Conservation (phyloP, 768 basidiomycete genomes). For the Jaapia argillacea region DNA sequence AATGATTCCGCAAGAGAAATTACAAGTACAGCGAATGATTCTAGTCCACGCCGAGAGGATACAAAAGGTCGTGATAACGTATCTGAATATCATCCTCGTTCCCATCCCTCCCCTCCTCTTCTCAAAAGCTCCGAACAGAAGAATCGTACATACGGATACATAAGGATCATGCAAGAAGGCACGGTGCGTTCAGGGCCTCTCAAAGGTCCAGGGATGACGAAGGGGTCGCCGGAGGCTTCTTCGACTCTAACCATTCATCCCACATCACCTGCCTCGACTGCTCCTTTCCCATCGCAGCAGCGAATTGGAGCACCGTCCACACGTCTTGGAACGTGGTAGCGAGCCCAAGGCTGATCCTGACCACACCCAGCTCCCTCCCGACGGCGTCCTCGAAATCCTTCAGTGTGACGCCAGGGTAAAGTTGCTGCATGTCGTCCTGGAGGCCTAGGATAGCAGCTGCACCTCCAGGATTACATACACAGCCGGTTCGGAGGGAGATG, state of each 20-base stretch:
- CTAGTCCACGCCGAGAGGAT: too few species aligned
- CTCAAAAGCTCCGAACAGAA: too few species aligned
- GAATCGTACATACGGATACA: too few species aligned
- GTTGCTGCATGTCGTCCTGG: slow-evolving; percentile 48
- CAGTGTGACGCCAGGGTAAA: slow-evolving; percentile 51
- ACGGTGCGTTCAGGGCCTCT: too few species aligned
- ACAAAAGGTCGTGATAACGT: too few species aligned
- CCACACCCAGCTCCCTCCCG: slow-evolving; percentile 63
- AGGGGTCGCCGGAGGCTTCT: too few species aligned
- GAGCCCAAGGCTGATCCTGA: slow-evolving; percentile 70
- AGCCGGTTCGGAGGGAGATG: slow-evolving; percentile 75
- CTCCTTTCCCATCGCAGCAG: slow-evolving; percentile 8
- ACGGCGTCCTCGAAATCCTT: slow-evolving; percentile 50
- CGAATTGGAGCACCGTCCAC: slow-evolving; percentile 23
- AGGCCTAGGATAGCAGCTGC: slow-evolving; percentile 65
- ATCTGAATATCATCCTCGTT: too few species aligned
- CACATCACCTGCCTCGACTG: slow-evolving; percentile 13
- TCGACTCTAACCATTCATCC: slow-evolving; percentile 14
- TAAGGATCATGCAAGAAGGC: too few species aligned
- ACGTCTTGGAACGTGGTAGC: slow-evolving; percentile 73
- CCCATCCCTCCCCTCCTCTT: too few species aligned
- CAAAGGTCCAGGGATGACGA: too few species aligned
- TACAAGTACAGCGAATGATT: too few species aligned
- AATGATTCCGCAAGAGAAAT: too few species aligned
- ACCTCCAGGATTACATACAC: slow-evolving; percentile 84